These are phyloP conservation scores for Trametes gibbosa DNA, from an alignment of 768 basidiomycete species.

Conservation along the genomic window DNA sequence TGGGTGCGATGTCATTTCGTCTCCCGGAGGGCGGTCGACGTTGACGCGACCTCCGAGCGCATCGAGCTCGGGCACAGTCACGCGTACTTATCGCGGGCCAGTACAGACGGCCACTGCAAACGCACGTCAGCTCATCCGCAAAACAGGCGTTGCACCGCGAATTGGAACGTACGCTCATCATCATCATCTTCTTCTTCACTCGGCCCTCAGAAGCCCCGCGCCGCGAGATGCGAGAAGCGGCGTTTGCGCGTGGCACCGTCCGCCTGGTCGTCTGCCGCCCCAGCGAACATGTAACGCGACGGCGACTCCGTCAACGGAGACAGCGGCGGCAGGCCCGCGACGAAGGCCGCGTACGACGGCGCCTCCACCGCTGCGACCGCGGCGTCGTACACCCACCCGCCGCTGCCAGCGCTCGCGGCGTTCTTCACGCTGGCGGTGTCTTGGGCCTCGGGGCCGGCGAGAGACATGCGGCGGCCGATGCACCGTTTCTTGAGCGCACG, in stretches of 20 bases:
- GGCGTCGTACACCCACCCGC: constrained; percentile 13
- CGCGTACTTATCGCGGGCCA: no score
- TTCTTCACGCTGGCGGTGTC: background rate
- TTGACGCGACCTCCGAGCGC: no score
- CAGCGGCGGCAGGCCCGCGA: background rate
- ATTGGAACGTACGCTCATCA: no score
- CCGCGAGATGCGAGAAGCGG: constrained; percentile 13
- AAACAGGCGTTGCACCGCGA: no score
- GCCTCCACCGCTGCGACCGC: constrained; percentile 10
- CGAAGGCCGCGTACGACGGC: background rate
- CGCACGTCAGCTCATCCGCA: no score
- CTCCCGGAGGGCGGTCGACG: no score
- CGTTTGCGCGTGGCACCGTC: constrained; percentile 13
- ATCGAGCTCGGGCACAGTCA: no score
- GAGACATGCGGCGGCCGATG: constrained; percentile 8
- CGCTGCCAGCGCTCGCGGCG: background rate
- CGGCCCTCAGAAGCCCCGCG: constrained; percentile 8
- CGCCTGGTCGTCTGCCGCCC: background rate
- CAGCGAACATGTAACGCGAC: background rate
- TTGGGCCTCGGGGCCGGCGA: background rate
- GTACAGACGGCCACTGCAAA: no score
- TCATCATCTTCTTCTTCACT: no score
- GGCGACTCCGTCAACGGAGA: constrained; percentile 6
- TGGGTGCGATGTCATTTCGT: no score
- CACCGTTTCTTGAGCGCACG: constrained; percentile 14